Evolutionary conservation across 805 yeast species (phyloP).

Genomic region (Blastobotrys chiropterorum): DNA sequence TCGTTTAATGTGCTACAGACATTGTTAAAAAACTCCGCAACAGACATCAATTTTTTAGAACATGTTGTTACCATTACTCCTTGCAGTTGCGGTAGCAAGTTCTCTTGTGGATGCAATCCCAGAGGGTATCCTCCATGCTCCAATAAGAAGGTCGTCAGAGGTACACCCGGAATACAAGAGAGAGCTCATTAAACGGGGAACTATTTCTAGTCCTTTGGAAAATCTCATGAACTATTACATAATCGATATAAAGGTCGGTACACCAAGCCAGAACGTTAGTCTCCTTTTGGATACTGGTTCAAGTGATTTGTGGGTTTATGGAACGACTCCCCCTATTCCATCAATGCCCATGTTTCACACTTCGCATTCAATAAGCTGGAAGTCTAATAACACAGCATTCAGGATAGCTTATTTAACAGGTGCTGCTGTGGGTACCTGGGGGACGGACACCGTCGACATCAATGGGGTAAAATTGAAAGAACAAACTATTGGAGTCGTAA

Average conservation of each 20-base stretch:
- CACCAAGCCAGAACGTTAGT: conserved; percentile 45
- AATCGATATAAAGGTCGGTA: conserved; percentile 39
- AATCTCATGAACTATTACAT: conserved; percentile 7
- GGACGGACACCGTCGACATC: conserved; percentile 8
- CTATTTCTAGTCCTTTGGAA: neutral
- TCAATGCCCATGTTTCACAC: conserved; percentile 24
- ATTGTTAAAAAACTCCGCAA: no score
- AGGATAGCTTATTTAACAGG: conserved; percentile 35
- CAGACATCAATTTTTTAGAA: no score
- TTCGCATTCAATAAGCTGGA: conserved; percentile 23
- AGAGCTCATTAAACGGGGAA: neutral
- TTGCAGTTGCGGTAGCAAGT: neutral
- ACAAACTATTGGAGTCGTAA: conserved; percentile 71
- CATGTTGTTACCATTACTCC: neutral
- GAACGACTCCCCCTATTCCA: conserved; percentile 38
- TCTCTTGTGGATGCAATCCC: no score
- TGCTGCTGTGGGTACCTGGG: conserved; percentile 39
- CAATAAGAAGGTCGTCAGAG: neutral
- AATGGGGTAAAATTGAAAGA: conserved; percentile 22
- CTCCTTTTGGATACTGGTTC: conserved; percentile 65
- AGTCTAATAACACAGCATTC: conserved; percentile 14
- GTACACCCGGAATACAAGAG: neutral
- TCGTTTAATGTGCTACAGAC: no score
- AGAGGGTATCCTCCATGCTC: neutral
- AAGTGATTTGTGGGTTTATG: conserved; percentile 54